These are phyloP conservation scores for Blepharisma japonicum DNA, from an alignment of 73 alveolate species.

Conservation along the genomic window DNA sequence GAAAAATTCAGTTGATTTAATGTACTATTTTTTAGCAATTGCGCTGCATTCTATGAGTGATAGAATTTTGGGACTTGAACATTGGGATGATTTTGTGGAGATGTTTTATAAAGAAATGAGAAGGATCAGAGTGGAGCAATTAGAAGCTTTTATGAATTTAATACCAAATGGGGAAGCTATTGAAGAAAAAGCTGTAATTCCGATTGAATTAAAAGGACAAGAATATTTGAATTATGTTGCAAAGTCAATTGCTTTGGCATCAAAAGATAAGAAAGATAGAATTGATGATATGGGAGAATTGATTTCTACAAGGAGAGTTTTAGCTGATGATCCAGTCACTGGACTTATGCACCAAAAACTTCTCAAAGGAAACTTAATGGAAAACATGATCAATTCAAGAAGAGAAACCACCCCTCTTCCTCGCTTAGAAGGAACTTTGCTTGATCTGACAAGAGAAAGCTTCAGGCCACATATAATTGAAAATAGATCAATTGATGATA, in stretches of 20 bases:
- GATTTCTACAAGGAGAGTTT: slow-evolving; percentile 6
- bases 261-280: not conserved
- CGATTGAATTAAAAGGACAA: slow-evolving; percentile 12
- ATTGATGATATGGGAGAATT: not conserved
- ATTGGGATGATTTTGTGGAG: slow-evolving; percentile 23
- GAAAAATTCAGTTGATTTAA: not conserved
- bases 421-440: not conserved
- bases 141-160: not conserved
- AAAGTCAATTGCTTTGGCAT: not conserved
- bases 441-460: not conserved
- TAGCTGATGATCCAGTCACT: slow-evolving; percentile 18
- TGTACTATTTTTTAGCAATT: not conserved
- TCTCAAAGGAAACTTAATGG: not conserved
- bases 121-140: not conserved
- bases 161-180: not conserved
- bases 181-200: not conserved
- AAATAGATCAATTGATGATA: not conserved
- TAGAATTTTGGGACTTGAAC: not conserved
- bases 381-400: not conserved
- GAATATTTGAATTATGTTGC: not conserved
- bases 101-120: slow-evolving; percentile 1
- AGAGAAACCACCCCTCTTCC: not conserved
- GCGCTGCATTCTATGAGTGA: not conserved
- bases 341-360: slow-evolving; percentile 1
- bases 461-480: not conserved